phyloP scores from a whole-genome alignment of 129 eudicot species.

The Mikania micrantha region DNA sequence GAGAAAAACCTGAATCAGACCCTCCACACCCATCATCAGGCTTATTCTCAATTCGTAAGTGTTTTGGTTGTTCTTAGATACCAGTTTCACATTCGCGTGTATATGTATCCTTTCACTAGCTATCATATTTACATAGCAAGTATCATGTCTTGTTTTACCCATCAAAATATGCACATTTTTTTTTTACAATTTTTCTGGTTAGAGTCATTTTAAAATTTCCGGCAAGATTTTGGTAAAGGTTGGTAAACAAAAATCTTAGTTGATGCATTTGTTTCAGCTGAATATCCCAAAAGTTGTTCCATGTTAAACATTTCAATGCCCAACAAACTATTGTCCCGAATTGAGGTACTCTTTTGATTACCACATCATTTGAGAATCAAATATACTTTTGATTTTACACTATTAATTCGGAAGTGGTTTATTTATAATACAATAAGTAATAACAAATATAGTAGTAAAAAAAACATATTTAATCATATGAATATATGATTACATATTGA shows the following conservation, averaged over 20 bases:
- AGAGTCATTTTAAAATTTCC: neutral
- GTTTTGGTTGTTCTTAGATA: constrained; percentile 78
- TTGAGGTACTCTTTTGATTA: no score
- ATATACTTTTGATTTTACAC: neutral
- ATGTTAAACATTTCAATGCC: neutral
- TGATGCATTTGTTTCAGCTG: neutral
- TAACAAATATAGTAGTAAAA: neutral
- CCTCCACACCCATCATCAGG: constrained; percentile 38
- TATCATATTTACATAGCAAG: neutral
- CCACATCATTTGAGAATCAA: neutral
- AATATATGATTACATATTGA: no score
- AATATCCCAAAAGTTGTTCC: neutral
- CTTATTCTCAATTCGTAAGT: constrained; percentile 48
- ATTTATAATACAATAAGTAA: no score
- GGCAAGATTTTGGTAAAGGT: neutral
- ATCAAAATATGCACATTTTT: constrained; percentile 13
- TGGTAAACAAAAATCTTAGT: neutral
- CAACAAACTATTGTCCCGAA: neutral
- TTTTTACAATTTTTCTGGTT: neutral
- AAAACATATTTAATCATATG: no score
- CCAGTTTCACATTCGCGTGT: neutral
- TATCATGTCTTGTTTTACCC: constrained; percentile 7
- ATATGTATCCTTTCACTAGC: constrained; percentile 18
- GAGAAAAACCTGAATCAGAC: constrained; percentile 29
- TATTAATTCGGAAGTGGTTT: neutral